Base-by-base conservation (phyloP, 768 basidiomycete species). In the Hirschioporus abietinus region DNA sequence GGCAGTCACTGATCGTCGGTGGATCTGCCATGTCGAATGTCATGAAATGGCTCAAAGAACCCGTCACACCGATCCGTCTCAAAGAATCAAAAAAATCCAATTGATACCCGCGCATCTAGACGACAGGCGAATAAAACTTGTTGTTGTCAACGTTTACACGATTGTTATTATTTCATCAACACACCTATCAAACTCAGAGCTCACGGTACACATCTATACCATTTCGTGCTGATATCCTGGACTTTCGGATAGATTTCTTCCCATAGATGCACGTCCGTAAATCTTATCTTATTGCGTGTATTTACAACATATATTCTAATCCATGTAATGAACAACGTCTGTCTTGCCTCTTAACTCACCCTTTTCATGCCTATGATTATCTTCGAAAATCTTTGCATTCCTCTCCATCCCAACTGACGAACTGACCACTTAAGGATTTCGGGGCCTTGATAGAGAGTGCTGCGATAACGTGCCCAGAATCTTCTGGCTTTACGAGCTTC, bases 381-480 rank as follows among this genome's bases (percentile, higher is more conserved):
- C 42, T 67, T 69, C 83, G 79, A 74, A 85, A 90, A 9, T 81
- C 78, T 72, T 78, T 80, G 75, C 90, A 91, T 68, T 85, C 85
- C 26, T 88, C 87, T 25, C 85, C 83, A 72, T 92, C 85, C 92
- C 94, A 96, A 71, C 81, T 87, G 65, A 96, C 79, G 73, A 95
- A 98, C 71, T 87, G 78, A 25, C 95, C 95, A 65, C 82, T 90
- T 58, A 93, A 74, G 3, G 79, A 76, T 70, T 81, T 80, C 6
- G 87, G 81, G 2, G 91, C 93, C 18, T 74, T 71, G n/a, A 96
- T 73, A 1, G 89, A 84, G 24, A 96, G 78, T 7, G 85, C 83
- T 12, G 94, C 95, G 69, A 95, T 87, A 64, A 95, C 90, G 75
- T 89, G 82, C 0, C 91, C 94, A 68, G 83, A 85, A 67, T 88